Percentiles rank a stretch among this genome's conserved stretches.
These are phyloP conservation scores for Arthrobotrys sphaeroides DNA, from an alignment of 2,329 filamentous ascomycete genomes.

Conservation along the genomic window DNA sequence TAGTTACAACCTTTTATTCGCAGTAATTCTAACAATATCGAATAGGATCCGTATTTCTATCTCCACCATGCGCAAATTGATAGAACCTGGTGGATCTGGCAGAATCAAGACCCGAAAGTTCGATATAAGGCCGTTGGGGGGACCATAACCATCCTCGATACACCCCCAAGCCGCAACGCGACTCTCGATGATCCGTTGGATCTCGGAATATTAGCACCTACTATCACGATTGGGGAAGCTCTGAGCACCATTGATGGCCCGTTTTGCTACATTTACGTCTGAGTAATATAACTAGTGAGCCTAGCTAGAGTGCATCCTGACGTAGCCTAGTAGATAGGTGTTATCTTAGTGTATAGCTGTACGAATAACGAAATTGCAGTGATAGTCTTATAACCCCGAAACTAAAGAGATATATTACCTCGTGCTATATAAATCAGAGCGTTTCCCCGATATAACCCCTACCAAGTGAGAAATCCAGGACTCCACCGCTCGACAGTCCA, in stretches of 20 bases:
- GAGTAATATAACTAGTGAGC: not conserved
- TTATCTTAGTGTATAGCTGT: not conserved
- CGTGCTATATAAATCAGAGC: too few species aligned
- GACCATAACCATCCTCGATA: slow-evolving; percentile 63
- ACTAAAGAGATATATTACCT: too few species aligned
- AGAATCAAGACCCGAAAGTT: slow-evolving; percentile 63
- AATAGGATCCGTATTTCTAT: slow-evolving; percentile 63
- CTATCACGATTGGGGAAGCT: slow-evolving; percentile 59
- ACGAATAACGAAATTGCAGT: not conserved
- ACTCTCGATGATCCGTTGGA: slow-evolving; percentile 62
- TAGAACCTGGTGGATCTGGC: slow-evolving; percentile 65
- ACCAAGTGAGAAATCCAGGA: not conserved
- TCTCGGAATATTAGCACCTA: slow-evolving; percentile 57
- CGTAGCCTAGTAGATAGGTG: too few species aligned
- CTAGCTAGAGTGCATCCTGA: too few species aligned
- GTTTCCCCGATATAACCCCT: not conserved
- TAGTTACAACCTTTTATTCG: not conserved
- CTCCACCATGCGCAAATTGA: slow-evolving; percentile 65
- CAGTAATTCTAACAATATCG: not conserved
- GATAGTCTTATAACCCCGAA: too few species aligned
- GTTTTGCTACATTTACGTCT: slow-evolving; percentile 64
- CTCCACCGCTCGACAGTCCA: too few species aligned
- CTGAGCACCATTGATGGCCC: slow-evolving; percentile 63
- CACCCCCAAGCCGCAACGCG: slow-evolving; percentile 62
- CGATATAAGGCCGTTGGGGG: slow-evolving; percentile 61